phyloP scores from a whole-genome alignment of 768 basidiomycete genomes.

The Termitomyces sp. region DNA sequence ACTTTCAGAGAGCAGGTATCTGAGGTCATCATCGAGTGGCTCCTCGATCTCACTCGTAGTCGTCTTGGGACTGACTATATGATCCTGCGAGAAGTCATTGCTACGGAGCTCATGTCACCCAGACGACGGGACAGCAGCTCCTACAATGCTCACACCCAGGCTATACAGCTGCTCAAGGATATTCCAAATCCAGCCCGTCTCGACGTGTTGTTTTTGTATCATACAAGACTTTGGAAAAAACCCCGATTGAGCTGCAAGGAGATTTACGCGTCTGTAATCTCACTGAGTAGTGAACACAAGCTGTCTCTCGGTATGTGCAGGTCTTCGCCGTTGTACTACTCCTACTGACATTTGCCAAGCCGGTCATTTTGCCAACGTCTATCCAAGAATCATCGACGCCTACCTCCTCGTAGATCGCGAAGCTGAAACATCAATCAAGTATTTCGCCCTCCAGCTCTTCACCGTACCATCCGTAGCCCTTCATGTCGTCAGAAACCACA shows the following conservation, averaged over 20 bases:
- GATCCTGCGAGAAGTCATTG: constrained; percentile 67
- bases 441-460: constrained; percentile 89
- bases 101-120: constrained; percentile 59
- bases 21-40: constrained; percentile 81
- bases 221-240: constrained; percentile 81
- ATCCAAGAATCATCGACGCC: constrained; percentile 81
- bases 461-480: constrained; percentile 82
- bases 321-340: not conserved
- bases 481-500: constrained; percentile 69
- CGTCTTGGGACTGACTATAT: constrained; percentile 63
- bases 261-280: constrained; percentile 71
- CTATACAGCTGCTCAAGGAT: constrained; percentile 33
- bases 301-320: constrained; percentile 63
- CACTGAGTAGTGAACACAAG: constrained; percentile 68
- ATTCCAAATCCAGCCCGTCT: constrained; percentile 53
- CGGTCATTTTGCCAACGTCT: constrained; percentile 78
- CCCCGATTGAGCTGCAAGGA: constrained; percentile 78
- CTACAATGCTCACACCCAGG: constrained; percentile 31
- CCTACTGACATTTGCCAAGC: constrained; percentile 34
- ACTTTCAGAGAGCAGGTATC: constrained; percentile 85
- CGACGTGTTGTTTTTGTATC: constrained; percentile 76
- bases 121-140: constrained; percentile 47
- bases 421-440: constrained; percentile 92
- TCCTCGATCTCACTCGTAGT: constrained; percentile 72
- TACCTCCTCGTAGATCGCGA: constrained; percentile 93